Conservation (phyloP, 2,329 filamentous ascomycete species). For the Neoascochyta sp. region DNA sequence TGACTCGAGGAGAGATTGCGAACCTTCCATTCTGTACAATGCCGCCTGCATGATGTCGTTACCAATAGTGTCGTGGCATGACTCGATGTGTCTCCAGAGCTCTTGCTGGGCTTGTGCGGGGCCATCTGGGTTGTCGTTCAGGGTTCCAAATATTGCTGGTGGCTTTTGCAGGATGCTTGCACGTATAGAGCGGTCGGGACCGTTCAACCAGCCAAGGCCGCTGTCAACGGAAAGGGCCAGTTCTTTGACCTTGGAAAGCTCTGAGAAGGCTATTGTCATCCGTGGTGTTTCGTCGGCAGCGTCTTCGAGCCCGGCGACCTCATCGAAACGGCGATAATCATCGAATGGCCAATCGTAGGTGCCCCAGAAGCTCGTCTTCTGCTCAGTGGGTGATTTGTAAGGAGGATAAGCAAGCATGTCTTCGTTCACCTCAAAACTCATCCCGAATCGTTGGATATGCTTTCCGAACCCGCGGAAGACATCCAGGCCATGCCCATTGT, state of each 20-base stretch:
- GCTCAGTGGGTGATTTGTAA: slow-evolving; percentile 54
- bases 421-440: slow-evolving; percentile 66
- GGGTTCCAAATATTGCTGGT: slow-evolving; percentile 47
- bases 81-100: slow-evolving; percentile 35
- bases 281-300: slow-evolving; percentile 60
- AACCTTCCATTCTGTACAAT: slow-evolving; percentile 26
- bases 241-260: slow-evolving; percentile 55
- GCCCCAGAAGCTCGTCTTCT: slow-evolving; percentile 59
- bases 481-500: slow-evolving; percentile 58
- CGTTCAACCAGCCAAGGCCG: slow-evolving; percentile 63
- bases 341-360: slow-evolving; percentile 61
- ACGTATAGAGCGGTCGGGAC: slow-evolving; percentile 55
- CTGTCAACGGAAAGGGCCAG: slow-evolving; percentile 66
- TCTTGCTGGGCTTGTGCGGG: slow-evolving; percentile 34
- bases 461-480: slow-evolving; percentile 60
- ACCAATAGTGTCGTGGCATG: slow-evolving; percentile 14
- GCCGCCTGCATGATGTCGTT: slow-evolving; percentile 27
- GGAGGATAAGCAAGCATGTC: slow-evolving; percentile 49
- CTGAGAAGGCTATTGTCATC: slow-evolving; percentile 59
- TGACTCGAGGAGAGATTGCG: slow-evolving; percentile 11
- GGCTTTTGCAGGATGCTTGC: slow-evolving; percentile 46
- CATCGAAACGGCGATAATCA: slow-evolving; percentile 57
- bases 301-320: slow-evolving; percentile 58
- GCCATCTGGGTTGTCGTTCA: slow-evolving; percentile 38
- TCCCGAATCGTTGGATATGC: slow-evolving; percentile 61